phyloP scores from a whole-genome alignment of 208 protist genomes.

The Wallacemonas sp. region DNA sequence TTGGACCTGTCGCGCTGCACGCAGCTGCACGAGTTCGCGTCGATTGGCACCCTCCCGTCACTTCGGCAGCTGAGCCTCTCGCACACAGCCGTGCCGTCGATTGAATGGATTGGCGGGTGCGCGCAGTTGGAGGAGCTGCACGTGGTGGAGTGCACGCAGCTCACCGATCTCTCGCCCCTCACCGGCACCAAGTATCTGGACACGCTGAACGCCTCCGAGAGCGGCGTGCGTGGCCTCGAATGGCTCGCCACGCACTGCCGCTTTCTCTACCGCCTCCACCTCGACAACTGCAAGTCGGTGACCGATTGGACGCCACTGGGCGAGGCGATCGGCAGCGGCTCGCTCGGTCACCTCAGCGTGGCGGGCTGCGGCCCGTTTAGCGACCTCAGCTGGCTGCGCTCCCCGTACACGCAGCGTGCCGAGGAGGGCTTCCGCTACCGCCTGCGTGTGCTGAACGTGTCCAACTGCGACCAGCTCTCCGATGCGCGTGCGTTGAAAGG shows the following conservation, averaged over 20 bases:
- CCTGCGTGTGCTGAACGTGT: constrained; percentile 10
- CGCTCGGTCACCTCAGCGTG: constrained; percentile 4
- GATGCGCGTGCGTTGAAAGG: constrained; percentile 1
- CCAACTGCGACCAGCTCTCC: constrained; percentile 14
- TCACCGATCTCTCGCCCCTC: constrained; percentile 9
- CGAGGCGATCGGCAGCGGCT: background rate
- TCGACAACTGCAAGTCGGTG: background rate
- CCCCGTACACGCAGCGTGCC: background rate
- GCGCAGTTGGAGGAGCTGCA: constrained; percentile 2
- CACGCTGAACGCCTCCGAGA: constrained; percentile 5
- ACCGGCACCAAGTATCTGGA: background rate
- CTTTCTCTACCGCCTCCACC: constrained; percentile 8
- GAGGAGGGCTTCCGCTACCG: background rate
- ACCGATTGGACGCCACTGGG: background rate
- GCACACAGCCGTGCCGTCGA: background rate
- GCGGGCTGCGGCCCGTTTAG: constrained; percentile 7
- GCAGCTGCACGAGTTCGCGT: background rate
- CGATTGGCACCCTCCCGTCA: background rate
- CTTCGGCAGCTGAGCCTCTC: constrained; percentile 16
- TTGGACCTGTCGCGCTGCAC: constrained; percentile 12
- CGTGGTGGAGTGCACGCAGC: constrained; percentile 9
- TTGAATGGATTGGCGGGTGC: constrained; percentile 10
- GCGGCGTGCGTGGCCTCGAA: background rate
- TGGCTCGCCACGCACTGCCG: background rate
- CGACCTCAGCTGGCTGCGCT: constrained; percentile 6